Evolutionary conservation across 306 rosid genomes (phyloP), one percentile per base, ranked within the genome.

Genomic region (Elaeagnus macrophylla): DNA sequence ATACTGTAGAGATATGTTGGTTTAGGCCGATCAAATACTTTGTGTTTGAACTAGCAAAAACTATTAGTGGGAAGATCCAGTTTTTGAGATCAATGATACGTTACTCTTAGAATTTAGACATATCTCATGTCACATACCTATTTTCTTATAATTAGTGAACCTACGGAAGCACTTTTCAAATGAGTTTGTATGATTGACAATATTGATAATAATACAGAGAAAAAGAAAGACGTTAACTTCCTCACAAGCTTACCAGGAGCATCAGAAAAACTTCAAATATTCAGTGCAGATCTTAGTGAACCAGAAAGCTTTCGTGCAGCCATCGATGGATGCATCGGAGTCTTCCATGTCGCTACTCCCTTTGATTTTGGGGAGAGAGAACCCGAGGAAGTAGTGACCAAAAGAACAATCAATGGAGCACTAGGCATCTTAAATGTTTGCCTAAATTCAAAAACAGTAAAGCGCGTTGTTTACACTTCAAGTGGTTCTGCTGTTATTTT

Each of bases 381-480:
- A 46, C 61, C 68, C 0, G 81, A 72, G 36, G 71, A 75, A 20
- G 16, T 37, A 1, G 76, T 81, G 67, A 81, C 71, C 51, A 58
- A 68, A 66, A 70, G 81, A 75, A 7, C 81, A 19, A 59, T 78
- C 16, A 73, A 79, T 37, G 95, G 82, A 37, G 79, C 94, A 14
- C 2, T 81, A 6, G 66, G 81, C 0, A 77, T 87, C 60, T 37
- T 83, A n/a, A 66, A 62, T 60, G 76, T 76, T 2, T 81, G 94
- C 62, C 38, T 75, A 0, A 13, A 44, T 56, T 56, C 77, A 0
- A 64, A 77, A 25, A 74, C 78, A 7, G 78, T 79, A 60, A 87
- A 79, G 39, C 63, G 82, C 66, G 76, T 87, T 49, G 62, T 87
- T 6, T 87, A 81, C 80, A 81, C 96, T 42, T 75, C 86, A 0